A percentile compares a stretch with the other conserved stretches of the same genome.
Evolutionary conservation across 208 protist genomes (phyloP).

Genomic region (Wallacemonas collosoma): DNA sequence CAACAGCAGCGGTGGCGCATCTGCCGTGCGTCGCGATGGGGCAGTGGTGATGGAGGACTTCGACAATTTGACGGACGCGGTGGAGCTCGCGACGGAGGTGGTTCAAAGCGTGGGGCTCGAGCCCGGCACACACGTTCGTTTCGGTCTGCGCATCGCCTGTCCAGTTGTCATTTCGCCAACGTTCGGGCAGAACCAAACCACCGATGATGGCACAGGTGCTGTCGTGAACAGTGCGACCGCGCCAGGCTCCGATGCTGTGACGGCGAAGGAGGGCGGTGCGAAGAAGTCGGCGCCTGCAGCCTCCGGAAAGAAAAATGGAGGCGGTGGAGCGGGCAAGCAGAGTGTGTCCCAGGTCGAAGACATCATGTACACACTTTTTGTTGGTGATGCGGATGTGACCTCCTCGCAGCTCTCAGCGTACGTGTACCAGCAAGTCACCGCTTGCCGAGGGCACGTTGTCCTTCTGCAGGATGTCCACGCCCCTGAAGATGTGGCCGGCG

Average conservation of each 20-base stretch:
- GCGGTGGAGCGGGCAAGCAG: conserved; percentile 16
- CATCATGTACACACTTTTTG: conserved; percentile 65
- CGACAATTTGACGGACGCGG: conserved; percentile 45
- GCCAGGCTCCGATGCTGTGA: not conserved
- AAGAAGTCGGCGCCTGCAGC: conserved; percentile 2
- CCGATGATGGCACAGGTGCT: not conserved
- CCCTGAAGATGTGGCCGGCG: conserved; percentile 40
- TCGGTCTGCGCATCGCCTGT: conserved; percentile 45
- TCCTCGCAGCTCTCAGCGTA: conserved; percentile 76
- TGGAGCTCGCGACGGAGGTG: conserved; percentile 37
- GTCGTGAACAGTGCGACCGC: too few species aligned
- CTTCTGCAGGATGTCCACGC: conserved; percentile 77
- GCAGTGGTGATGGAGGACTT: conserved; percentile 46
- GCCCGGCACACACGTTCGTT: conserved; percentile 33
- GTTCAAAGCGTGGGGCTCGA: conserved; percentile 36
- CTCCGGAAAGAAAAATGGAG: conserved; percentile 8
- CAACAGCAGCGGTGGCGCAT: not conserved
- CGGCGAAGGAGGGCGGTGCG: not conserved
- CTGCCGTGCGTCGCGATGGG: conserved; percentile 15
- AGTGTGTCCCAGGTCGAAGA: conserved; percentile 16
- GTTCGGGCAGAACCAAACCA: conserved; percentile 1
- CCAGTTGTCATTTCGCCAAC: conserved; percentile 5
- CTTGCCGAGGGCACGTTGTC: conserved; percentile 36
- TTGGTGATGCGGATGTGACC: conserved; percentile 61
- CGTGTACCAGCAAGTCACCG: conserved; percentile 58